Evolutionary conservation across 2,329 filamentous ascomycete genomes (phyloP).

Genomic region (Monilinia fructigena): DNA sequence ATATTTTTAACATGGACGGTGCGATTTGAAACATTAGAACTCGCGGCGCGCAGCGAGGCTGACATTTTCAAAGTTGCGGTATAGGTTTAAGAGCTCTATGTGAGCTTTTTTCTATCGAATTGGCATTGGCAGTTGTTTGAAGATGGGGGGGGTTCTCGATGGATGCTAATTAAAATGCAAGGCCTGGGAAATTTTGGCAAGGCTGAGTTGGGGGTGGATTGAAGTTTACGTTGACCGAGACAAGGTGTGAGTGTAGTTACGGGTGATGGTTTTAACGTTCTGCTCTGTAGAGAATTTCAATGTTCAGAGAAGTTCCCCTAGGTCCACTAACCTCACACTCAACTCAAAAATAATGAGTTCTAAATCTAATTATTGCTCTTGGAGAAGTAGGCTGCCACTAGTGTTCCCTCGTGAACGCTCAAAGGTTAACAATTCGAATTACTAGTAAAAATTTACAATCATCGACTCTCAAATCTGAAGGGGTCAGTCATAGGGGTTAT

Average conservation of each 20-base stretch:
- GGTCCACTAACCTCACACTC: not conserved
- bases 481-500: too few species aligned
- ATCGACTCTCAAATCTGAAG: not conserved
- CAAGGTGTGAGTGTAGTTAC: not conserved
- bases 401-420: not conserved
- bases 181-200: not conserved
- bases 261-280: not conserved
- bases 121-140: not conserved
- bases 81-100: not conserved
- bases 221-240: conserved; percentile 2
- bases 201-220: not conserved
- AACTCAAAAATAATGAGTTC: not conserved
- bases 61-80: not conserved
- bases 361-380: not conserved
- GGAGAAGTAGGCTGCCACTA: not conserved
- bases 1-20: conserved; percentile 39
- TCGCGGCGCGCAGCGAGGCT: conserved; percentile 8
- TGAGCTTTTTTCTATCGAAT: not conserved
- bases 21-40: conserved; percentile 26
- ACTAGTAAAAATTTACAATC: not conserved
- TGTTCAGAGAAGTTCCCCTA: not conserved
- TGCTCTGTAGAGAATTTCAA: not conserved
- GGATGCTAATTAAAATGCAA: not conserved
- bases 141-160: not conserved
- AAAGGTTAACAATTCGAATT: not conserved